Evolutionary conservation across 83 land plant genomes (phyloP), one percentile per base, ranked within the genome.

Genomic region (Picea abies): DNA sequence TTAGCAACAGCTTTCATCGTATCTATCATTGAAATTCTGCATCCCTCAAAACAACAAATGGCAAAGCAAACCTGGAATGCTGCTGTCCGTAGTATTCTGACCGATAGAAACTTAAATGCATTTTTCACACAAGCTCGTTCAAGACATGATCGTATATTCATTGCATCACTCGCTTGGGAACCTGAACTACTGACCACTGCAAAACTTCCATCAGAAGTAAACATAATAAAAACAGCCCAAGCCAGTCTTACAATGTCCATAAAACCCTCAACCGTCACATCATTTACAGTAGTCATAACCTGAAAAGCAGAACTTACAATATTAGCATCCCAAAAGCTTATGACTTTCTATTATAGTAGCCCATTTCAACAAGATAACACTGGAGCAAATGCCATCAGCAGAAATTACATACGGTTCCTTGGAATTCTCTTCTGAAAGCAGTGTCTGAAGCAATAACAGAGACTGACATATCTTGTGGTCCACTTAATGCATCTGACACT

Each of bases 401-500:
- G 23, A 5, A 35, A 72, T 23, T 78, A 68, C 93, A 87, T 84
- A 97, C 98, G 83, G 84, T 91, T 56, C 90, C 91, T 65, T 96
- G 97, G 79, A 98, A 96, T 67, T 98, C 99, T 61, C 82, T 85
- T 68, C 92, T 95, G 78, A 94, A 94, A 26, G 90, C 84, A 60
- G 88, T 62, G 84, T 98, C 93, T 23, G 44, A 63, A 17, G 95
- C 85, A 44, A 98, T 85, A 20, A 92, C 82, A n/a, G 98, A 89
- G 11, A 87, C 82, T 12, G 79, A 76, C 89, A 87, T 88, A 37
- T 91, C 95, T 70, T 93, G 89, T 22, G 81, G 76, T 49, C 90
- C 87, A 81, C 97, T 92, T 63, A 98, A 82, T 22, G 97, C 99
- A 89, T 96, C 99, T 63, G 99, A 98, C 78, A 91, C 88, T 22